Evolutionary conservation across 2,329 filamentous ascomycete species (phyloP), one percentile per base, ranked within the genome.

Genomic region (Alternaria burnsii): DNA sequence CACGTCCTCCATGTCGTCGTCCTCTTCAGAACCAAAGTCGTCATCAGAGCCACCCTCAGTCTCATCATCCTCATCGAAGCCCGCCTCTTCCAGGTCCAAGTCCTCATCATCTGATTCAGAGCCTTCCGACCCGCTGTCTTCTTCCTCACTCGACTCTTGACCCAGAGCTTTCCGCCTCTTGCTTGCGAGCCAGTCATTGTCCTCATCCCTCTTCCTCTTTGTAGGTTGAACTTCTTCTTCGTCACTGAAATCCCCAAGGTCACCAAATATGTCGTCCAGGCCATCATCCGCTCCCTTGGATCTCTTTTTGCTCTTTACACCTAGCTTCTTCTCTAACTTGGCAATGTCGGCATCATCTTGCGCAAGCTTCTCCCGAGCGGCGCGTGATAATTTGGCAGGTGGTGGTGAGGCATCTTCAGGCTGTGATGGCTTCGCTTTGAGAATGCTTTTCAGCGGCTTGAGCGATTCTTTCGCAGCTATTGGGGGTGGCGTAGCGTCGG

Each of bases 311-410:
- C 88, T 87, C 73, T 89, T 92, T 34, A 97, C 85, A 0, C 95
- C 94, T 3, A 99, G 82, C 72, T 92, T 96, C 77, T 90, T 93
- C 80, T 99, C 95, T 32, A 97, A 82, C 3, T 89, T 89, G 20
- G 90, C 89, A 68, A 99, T 98, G 69, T 97, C 93, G 2, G 89
- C 91, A 72, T 98, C 93, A 59, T 99, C 94, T 62, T 92, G 84
- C 0, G 87, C 89, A 5, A 97, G 81, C 68, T 63, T 71, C 20
- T 89, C 85, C 72, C 85, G 87, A n/a, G 88, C 81, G 22, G 71
- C 74, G 52, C 75, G 73, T 8, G 79, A 77, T 9, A 80, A 41
- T 44, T 68, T 71, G 7, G 71, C 66, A 16, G 69, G 59, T 24
- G 70, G 69, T 16, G 69, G 59, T 8, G 67, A 59, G 20, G 58